phyloP scores from a whole-genome alignment of 306 rosid genomes.

The Gynostemma pentaphyllum region DNA sequence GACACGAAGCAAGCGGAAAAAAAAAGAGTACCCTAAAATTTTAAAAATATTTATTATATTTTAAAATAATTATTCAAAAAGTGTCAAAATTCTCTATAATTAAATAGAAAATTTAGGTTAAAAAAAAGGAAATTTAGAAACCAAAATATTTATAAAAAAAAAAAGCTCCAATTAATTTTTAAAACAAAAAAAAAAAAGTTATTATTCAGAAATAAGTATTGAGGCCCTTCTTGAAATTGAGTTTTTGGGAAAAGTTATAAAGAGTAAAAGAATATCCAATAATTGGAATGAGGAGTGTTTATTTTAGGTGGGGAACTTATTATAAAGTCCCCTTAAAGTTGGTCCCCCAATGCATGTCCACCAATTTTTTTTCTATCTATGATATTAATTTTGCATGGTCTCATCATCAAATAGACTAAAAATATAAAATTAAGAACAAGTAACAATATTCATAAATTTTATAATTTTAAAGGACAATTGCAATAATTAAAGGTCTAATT shows the following conservation, averaged over 20 bases:
- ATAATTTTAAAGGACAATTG: too few relatives aligned
- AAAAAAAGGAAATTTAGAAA: too few relatives aligned
- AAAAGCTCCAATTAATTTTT: background rate
- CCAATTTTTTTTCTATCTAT: background rate
- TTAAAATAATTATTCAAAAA: too few relatives aligned
- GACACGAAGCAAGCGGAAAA: too few relatives aligned
- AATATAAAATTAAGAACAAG: background rate
- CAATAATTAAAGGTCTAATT: too few relatives aligned
- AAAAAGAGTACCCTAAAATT: too few relatives aligned
- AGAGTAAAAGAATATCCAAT: background rate
- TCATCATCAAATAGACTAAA: background rate
- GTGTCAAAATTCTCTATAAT: too few relatives aligned
- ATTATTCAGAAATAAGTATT: too few relatives aligned
- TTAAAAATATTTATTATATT: too few relatives aligned
- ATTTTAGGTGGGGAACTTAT: slow-evolving; percentile 6
- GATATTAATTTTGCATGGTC: background rate
- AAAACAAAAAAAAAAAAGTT: background rate
- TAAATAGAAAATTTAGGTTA: background rate
- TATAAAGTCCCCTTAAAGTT: background rate
- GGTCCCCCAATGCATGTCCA: slow-evolving; percentile 4
- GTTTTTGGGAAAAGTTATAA: background rate
- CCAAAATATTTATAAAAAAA: background rate
- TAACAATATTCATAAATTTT: background rate
- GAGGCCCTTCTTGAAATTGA: background rate
- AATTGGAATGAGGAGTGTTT: slow-evolving; percentile 2